Evolutionary conservation across 2,329 filamentous ascomycete species (phyloP).

Genomic region (Elsinoe necatrix): DNA sequence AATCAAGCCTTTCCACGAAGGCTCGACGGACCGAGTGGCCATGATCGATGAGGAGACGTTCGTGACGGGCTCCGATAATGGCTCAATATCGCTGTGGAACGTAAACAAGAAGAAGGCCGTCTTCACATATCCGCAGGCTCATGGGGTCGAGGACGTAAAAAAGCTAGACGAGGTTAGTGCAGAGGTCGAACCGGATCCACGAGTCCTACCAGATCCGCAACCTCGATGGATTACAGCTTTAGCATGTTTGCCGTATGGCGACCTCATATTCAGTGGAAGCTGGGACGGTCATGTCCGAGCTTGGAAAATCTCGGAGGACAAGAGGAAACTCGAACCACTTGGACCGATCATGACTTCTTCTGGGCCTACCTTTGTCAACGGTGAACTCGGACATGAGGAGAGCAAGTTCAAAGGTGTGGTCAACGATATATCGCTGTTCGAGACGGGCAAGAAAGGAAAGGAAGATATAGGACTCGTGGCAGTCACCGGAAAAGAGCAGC

Average conservation of each 20-base stretch:
- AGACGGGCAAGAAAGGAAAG: slow-evolving; percentile 67
- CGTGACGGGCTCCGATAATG: slow-evolving; percentile 89
- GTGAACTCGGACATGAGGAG: slow-evolving; percentile 19
- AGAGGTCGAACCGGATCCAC: slow-evolving; percentile 49
- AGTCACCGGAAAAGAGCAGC: slow-evolving; percentile 79
- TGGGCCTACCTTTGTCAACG: slow-evolving; percentile 20
- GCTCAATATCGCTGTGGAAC: slow-evolving; percentile 77
- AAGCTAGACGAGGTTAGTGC: slow-evolving; percentile 62
- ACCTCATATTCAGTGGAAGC: slow-evolving; percentile 81
- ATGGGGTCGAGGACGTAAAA: slow-evolving; percentile 71
- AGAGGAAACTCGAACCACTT: slow-evolving; percentile 63
- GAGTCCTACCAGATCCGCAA: slow-evolving; percentile 38
- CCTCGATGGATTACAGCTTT: slow-evolving; percentile 89
- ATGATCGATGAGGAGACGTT: slow-evolving; percentile 85
- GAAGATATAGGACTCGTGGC: slow-evolving; percentile 71
- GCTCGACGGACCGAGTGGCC: slow-evolving; percentile 83
- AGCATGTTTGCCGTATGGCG: slow-evolving; percentile 76
- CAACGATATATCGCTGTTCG: slow-evolving; percentile 82
- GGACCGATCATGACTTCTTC: slow-evolving; percentile 46
- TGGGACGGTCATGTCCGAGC: slow-evolving; percentile 86
- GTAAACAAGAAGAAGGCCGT: slow-evolving; percentile 92
- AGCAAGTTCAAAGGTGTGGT: slow-evolving; percentile 61
- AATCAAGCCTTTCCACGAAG: slow-evolving; percentile 54
- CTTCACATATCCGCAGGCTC: slow-evolving; percentile 67
- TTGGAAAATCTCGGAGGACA: slow-evolving; percentile 80